phyloP scores from a whole-genome alignment of 2,329 filamentous ascomycete species.

The Hymenoscyphus occultus region DNA sequence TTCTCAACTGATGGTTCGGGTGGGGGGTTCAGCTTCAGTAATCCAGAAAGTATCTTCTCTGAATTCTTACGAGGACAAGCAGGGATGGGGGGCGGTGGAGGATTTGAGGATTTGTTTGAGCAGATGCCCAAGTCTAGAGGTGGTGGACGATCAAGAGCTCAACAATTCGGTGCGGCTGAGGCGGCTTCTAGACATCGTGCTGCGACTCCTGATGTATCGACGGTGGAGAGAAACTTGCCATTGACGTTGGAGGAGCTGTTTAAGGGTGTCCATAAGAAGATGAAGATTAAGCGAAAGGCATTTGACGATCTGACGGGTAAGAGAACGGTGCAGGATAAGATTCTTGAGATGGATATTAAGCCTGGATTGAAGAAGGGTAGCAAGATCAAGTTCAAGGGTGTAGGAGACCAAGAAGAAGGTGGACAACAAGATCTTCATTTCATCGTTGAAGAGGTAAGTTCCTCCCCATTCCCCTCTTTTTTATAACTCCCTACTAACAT shows the following conservation, averaged over 20 bases:
- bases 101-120: slow-evolving; percentile 53
- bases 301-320: slow-evolving; percentile 80
- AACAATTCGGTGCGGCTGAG: slow-evolving; percentile 38
- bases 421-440: slow-evolving; percentile 95
- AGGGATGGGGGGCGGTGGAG: slow-evolving; percentile 42
- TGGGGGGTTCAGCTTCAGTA: slow-evolving; percentile 76
- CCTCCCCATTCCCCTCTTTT: neutral
- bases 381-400: slow-evolving; percentile 96
- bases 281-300: slow-evolving; percentile 96
- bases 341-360: slow-evolving; percentile 93
- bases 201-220: slow-evolving; percentile 81
- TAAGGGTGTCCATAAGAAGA: slow-evolving; percentile 86
- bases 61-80: slow-evolving; percentile 69
- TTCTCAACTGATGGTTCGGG: slow-evolving; percentile 45
- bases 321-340: slow-evolving; percentile 80
- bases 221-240: slow-evolving; percentile 79
- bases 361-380: slow-evolving; percentile 92
- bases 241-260: slow-evolving; percentile 86
- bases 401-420: slow-evolving; percentile 97
- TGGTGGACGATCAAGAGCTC: slow-evolving; percentile 43
- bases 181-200: slow-evolving; percentile 40
- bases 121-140: slow-evolving; percentile 40
- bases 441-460: slow-evolving; percentile 83
- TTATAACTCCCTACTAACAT: slow-evolving; percentile 40
- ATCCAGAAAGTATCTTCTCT: slow-evolving; percentile 79